Percentiles rank a stretch among this genome's conserved stretches.
These are phyloP conservation scores for Kokia cookei DNA, from an alignment of 441 rosid species.

Conservation along the genomic window DNA sequence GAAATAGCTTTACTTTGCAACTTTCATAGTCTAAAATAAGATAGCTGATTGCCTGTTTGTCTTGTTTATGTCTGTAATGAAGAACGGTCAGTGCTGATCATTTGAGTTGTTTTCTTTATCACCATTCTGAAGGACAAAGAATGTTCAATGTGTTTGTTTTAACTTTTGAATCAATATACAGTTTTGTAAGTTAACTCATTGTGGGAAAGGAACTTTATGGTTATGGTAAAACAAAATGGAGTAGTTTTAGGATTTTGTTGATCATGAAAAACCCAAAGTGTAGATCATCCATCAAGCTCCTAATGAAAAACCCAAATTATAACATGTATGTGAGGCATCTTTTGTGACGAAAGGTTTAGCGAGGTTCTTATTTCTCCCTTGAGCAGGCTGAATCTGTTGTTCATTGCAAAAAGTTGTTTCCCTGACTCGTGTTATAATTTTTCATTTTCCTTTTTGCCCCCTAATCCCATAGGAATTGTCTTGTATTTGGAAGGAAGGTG, in stretches of 20 bases:
- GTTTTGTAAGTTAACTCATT: not conserved
- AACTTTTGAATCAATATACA: not conserved
- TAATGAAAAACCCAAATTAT: not conserved
- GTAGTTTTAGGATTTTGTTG: not conserved
- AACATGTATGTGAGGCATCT: not conserved
- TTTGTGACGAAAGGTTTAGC: not conserved
- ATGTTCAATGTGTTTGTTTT: not conserved
- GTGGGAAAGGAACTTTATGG: not conserved
- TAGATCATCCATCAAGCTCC: not conserved
- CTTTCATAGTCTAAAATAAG: not conserved
- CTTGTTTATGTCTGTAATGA: not conserved
- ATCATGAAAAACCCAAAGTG: not conserved
- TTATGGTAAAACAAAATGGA: not conserved
- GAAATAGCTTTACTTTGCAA: not conserved
- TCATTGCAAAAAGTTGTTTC: not conserved
- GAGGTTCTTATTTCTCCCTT: not conserved
- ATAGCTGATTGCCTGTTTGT: not conserved
- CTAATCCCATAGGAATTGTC: not conserved
- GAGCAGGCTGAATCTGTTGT: not conserved
- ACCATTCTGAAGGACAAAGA: not conserved
- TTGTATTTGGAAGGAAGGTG: conserved; percentile 3
- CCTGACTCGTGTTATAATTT: not conserved
- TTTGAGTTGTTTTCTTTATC: not conserved
- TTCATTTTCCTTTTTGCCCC: not conserved
- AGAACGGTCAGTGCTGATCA: not conserved